Conservation (phyloP, 495 filamentous ascomycete species). For the Tuber borchii region DNA sequence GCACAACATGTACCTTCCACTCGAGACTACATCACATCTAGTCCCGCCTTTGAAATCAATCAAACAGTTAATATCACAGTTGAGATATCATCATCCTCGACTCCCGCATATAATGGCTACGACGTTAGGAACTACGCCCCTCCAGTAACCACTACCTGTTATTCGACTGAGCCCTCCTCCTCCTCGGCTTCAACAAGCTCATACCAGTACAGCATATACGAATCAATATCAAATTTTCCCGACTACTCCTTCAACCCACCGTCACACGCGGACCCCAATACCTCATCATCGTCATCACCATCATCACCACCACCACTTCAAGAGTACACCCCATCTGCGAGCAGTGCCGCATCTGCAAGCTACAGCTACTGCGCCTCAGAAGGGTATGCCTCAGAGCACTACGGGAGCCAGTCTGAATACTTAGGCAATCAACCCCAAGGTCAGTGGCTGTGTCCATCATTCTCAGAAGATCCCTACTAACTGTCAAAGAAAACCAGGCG, state of each 20-base stretch:
- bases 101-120: slow-evolving; percentile 17
- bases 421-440: slow-evolving; percentile 16
- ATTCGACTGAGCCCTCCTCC: slow-evolving; percentile 16
- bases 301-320: slow-evolving; percentile 7
- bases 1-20: not conserved
- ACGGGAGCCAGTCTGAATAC: slow-evolving; percentile 6
- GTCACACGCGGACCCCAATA: not conserved
- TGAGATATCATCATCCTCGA: slow-evolving; percentile 21
- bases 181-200: slow-evolving; percentile 11
- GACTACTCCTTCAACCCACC: not conserved
- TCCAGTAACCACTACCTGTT: slow-evolving; percentile 32
- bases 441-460: slow-evolving; percentile 13
- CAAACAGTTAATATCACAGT: slow-evolving; percentile 30
- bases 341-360: slow-evolving; percentile 5
- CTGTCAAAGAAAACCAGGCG: slow-evolving; percentile 26
- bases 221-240: not conserved
- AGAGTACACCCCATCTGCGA: slow-evolving; percentile 7
- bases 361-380: slow-evolving; percentile 11
- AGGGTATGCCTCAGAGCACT: not conserved
- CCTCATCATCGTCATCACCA: not conserved
- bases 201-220: slow-evolving; percentile 14
- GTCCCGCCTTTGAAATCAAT: slow-evolving; percentile 15
- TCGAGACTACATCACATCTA: not conserved
- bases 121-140: slow-evolving; percentile 24
- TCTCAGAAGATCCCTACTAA: not conserved